Percentiles rank a stretch among this genome's conserved stretches.
These are phyloP conservation scores for Ceratocystis huliohia DNA, from an alignment of 2,329 filamentous ascomycete genomes.

Conservation along the genomic window DNA sequence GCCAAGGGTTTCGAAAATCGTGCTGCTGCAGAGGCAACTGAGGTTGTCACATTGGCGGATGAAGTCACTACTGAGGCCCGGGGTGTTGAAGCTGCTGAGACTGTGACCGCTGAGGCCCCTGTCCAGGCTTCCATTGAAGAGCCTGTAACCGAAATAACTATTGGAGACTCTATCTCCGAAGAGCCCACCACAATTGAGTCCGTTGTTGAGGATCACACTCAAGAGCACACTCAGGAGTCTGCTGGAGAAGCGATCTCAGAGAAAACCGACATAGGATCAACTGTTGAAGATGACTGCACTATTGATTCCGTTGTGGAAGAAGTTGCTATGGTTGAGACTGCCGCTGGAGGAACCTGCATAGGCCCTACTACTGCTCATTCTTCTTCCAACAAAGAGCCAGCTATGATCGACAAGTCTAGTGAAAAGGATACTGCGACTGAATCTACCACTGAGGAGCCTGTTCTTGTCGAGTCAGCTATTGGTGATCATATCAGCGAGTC, in stretches of 20 bases:
- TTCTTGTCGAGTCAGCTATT: background rate
- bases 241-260: no score
- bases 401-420: background rate
- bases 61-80: background rate
- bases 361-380: background rate
- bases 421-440: background rate
- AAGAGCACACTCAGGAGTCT: no score
- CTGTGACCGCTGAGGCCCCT: background rate
- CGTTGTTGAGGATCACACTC: no score
- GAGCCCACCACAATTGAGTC: background rate
- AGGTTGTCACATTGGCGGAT: background rate
- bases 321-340: background rate
- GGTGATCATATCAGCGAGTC: background rate
- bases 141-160: background rate
- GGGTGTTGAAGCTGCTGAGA: background rate
- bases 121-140: background rate
- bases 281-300: no score
- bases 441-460: background rate
- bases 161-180: background rate
- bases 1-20: background rate
- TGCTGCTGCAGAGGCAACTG: background rate
- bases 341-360: background rate
- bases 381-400: background rate
- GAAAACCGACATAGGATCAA: no score
- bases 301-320: background rate